Base-by-base conservation (phyloP, 495 filamentous ascomycete genomes). In the Jackrogersella multiformis region DNA sequence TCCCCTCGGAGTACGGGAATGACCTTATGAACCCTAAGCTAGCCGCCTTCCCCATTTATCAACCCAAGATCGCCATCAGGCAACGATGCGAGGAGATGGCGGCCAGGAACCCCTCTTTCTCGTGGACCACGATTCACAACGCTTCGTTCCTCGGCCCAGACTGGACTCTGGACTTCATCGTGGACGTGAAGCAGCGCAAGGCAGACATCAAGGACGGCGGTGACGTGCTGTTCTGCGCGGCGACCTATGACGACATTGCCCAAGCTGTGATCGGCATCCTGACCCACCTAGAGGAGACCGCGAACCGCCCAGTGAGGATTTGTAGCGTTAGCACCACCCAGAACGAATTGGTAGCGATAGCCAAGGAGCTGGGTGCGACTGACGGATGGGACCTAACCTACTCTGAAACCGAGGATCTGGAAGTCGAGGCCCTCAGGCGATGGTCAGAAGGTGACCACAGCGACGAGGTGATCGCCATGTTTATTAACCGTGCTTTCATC, bases 1-100 rank as follows among this genome's bases (percentile, higher is more conserved):
- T 90, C 41, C 89, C 87, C 0, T 85, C 83, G 9, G 86, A 88
- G 58, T 91, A 85, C 56, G 88, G 87, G 4, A 67, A 45, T 28
- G 67, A 74, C 36, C 51, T 71, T 13, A 60, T 71, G 28, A 69
- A 61, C 16, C 75, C 39, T 45, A 72, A 75, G 66, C 64, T 78
- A 73, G 45, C 81, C 73, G 48, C 75, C 78, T 81, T 72, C 63
- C 71, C 59, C 5, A 70, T 70, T 18, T 70, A 70, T 45, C 61
- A 70, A 13, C 70, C 75, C 24, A 87, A 87, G 60, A 66, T 83
- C 16, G 71, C 67, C 0, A 62, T 78, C 1, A 65, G 79, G 32
- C 64, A 85, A 6, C 70, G 78, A 16, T 74, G 83, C 18, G 70
- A 79, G 51, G 58, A 80, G 24, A 72, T 74, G 49, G 69, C 71